Evolutionary conservation across 306 rosid genomes (phyloP).

Genomic region (Cicer chorassanicum): DNA sequence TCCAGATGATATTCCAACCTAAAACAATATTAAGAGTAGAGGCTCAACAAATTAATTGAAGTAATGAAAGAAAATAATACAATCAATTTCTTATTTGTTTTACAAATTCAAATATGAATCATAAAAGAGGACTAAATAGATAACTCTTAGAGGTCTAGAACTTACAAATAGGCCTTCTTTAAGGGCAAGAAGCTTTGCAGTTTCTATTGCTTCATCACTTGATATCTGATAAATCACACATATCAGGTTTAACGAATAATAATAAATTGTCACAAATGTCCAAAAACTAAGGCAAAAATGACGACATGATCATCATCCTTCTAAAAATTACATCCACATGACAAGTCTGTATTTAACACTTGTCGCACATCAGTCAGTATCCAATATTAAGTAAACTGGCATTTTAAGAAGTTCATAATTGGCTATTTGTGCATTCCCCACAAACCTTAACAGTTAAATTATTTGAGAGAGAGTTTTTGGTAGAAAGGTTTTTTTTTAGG

Average conservation of each 20-base stretch:
- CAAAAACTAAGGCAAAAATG: not conserved
- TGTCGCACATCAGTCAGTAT: not conserved
- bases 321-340: not conserved
- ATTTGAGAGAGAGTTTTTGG: not conserved
- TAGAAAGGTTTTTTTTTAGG: not conserved
- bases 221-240: slow-evolving; percentile 58
- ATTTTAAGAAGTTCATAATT: not conserved
- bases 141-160: slow-evolving; percentile 29
- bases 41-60: slow-evolving; percentile 2
- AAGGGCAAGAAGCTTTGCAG: slow-evolving; percentile 69
- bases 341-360: not conserved
- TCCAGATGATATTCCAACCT: slow-evolving; percentile 84
- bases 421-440: no score
- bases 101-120: slow-evolving; percentile 1
- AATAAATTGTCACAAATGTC: not conserved
- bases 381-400: not conserved
- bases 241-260: slow-evolving; percentile 38
- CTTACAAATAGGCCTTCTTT: slow-evolving; percentile 88
- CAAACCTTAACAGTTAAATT: no score
- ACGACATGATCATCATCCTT: slow-evolving; percentile 8
- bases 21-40: slow-evolving; percentile 31
- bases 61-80: not conserved
- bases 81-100: not conserved
- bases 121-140: slow-evolving; percentile 10
- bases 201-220: slow-evolving; percentile 75